Evolutionary conservation across 2,329 filamentous ascomycete species (phyloP), one percentile per base, ranked within the genome.

Genomic region (Neofusicoccum cordaticola): DNA sequence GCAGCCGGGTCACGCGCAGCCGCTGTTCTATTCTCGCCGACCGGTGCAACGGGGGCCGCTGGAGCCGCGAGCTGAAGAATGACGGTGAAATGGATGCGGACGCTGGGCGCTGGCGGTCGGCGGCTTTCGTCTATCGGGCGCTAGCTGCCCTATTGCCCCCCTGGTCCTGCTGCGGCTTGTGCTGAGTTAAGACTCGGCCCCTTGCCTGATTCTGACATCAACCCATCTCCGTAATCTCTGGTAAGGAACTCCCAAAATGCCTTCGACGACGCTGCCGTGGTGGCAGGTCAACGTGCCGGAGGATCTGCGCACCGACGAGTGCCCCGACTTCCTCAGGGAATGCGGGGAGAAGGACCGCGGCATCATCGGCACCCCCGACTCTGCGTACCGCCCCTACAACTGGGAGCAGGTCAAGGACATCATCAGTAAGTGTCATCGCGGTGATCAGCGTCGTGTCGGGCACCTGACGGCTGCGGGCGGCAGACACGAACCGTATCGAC

Each of bases 201-300:
- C 53, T 57, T 58, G 53, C 39, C 53, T 45, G 47, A 50, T 50
- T 34, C 12, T 13, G 52, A 56, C 37, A 69, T 69, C 66, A 57
- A 64, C 34, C 51, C 58, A 42, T 57, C 62, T 62, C 53, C 67
- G 15, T 34, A 58, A 44, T 48, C 57, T 50, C 44, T 41, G 19
- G 57, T n/a, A 41, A 48, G 34, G 27, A 44, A n/a, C 22, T n/a
- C 53, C 53, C 42, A 58, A 22, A 15, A 64, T 64, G 62, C 41
- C 62, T n/a, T 50, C 51, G 35, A 42, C 51, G n/a, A 45, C 19
- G 41, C 67, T 84, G 27, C 88, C 90, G 0, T 96, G 90, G 80
- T 97, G 93, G 93, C 89, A 94, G 67, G 84, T 90, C 77, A 97
- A 97, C 75, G 80, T 96, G 15, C 87, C 90, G 0, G 77, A 80